Evolutionary conservation across 2,329 filamentous ascomycete species (phyloP).

Genomic region (Westerdykella aurantiaca): DNA sequence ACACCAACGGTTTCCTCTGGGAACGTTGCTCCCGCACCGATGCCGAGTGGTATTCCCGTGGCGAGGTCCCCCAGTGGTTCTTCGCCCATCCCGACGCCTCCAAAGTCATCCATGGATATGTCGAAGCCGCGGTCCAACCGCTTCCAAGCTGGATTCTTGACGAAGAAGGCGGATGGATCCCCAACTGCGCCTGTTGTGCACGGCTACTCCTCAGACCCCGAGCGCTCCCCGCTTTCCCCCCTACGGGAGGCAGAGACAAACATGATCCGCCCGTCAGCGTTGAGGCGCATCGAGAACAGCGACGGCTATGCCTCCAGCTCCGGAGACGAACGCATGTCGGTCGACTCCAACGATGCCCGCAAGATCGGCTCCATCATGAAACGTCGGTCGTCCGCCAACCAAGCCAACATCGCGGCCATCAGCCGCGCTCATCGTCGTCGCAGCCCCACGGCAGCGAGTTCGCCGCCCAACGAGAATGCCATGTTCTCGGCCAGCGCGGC

Average conservation of each 20-base stretch:
- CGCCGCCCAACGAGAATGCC: conserved; percentile 52
- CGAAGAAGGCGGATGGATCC: conserved; percentile 59
- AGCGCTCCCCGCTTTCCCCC: conserved; percentile 38
- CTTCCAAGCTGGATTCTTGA: conserved; percentile 84
- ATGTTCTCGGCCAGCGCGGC: conserved; percentile 63
- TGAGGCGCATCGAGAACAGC: conserved; percentile 48
- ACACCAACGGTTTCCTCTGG: conserved; percentile 54
- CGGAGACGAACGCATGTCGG: conserved; percentile 47
- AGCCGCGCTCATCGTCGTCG: conserved; percentile 47
- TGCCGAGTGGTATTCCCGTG: conserved; percentile 36
- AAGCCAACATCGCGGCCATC: conserved; percentile 36
- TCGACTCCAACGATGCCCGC: conserved; percentile 47
- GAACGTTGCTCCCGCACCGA: conserved; percentile 51
- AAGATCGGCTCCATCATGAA: conserved; percentile 54
- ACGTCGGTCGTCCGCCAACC: conserved; percentile 44
- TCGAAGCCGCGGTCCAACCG: conserved; percentile 56
- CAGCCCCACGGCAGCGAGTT: conserved; percentile 45
- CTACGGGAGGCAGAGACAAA: conserved; percentile 44
- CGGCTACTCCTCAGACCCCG: conserved; percentile 55
- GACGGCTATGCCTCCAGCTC: conserved; percentile 38
- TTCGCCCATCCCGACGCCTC: conserved; percentile 53
- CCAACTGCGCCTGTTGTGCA: conserved; percentile 54
- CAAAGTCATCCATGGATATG: conserved; percentile 55
- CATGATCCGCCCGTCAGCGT: conserved; percentile 44
- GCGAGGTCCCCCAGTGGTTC: conserved; percentile 40